Base-by-base conservation (phyloP, 805 yeast species). In the Teunomyces tritomae region DNA sequence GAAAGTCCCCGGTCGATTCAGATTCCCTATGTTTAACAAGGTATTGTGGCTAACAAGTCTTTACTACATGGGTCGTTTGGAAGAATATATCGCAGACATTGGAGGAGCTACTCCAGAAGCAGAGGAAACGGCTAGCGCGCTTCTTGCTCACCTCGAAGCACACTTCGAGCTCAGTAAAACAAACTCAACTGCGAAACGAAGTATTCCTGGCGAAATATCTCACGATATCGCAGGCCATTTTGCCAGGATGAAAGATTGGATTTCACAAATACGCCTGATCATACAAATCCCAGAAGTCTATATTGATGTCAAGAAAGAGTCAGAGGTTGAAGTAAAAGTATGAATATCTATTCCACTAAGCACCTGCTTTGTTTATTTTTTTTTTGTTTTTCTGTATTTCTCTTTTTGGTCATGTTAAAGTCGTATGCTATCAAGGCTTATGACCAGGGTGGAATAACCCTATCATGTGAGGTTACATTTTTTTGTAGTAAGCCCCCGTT, bases 21-120 rank as follows among this genome's bases (percentile, higher is more conserved):
- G 88, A 44, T 89, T 87, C 57, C 97, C 97, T 0, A 75, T 78
- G 63, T 89, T 90, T 59, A 77, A 82, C 50, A 77, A 73, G 50
- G 82, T 87, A 3, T 65, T 89, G 64, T 85, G 92, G 89, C 69
- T 83, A 9, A 73, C 87, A 3, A 83, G 83, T 7, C 73, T 71
- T 66, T 76, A 76, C 53, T 72, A 66, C 45, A 51, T 47, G 27
- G 57, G 65, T 26, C 65, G 66, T 43, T 41, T 53, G 35, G 53
- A 53, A 0, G 67, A 62, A 39, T 64, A 61, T 39, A 5, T 54
- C 0, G 16, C 8, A 2, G 65, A 61, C 43, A 30, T 57, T n/a
- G 57, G 53, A 8, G 27, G 34, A 4, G 24, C 24, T 9, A 10
- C 28, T 7, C 4, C 28, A 14, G 27, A 8, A 13, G 44, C 43